Conservation (phyloP, 495 filamentous ascomycete genomes). For the Neurospora intermedia region DNA sequence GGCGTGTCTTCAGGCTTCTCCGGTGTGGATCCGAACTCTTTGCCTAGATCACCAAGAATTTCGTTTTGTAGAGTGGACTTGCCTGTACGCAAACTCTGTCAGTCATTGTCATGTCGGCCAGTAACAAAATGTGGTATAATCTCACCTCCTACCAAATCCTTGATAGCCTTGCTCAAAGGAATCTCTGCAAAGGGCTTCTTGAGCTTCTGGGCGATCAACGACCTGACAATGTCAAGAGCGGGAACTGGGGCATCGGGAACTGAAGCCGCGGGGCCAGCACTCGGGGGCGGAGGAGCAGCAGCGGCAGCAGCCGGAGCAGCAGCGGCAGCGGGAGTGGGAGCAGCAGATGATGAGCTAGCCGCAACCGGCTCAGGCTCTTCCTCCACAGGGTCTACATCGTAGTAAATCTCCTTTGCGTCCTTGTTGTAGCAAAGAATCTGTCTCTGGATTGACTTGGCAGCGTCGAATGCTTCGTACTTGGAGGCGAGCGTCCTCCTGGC, state of each 20-base stretch:
- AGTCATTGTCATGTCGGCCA: slow-evolving; percentile 3
- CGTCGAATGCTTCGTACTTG: slow-evolving; percentile 98
- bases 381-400: slow-evolving; percentile 91
- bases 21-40: slow-evolving; percentile 95
- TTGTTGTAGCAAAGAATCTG: slow-evolving; percentile 99
- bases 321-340: slow-evolving; percentile 40
- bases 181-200: slow-evolving; percentile 89
- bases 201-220: slow-evolving; percentile 94
- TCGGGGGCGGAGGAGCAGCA: slow-evolving; percentile 49
- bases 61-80: slow-evolving; percentile 98
- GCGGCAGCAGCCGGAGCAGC: slow-evolving; percentile 38
- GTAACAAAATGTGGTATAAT: neutral
- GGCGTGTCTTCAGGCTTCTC: slow-evolving; percentile 98
- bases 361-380: slow-evolving; percentile 63
- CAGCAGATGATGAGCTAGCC: slow-evolving; percentile 30
- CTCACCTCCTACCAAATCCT: slow-evolving; percentile 95
- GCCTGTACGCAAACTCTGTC: slow-evolving; percentile 36
- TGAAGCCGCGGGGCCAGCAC: slow-evolving; percentile 78
- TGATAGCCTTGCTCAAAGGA: slow-evolving; percentile 93
- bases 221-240: slow-evolving; percentile 79
- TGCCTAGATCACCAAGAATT: slow-evolving; percentile 89
- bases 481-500: slow-evolving; percentile 89
- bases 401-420: slow-evolving; percentile 98
- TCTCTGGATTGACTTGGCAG: slow-evolving; percentile 85
- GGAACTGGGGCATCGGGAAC: slow-evolving; percentile 79